Evolutionary conservation across 352 stramenopile genomes (phyloP), one percentile per base, ranked within the genome.

Genomic region (Pythium brachiatum): DNA sequence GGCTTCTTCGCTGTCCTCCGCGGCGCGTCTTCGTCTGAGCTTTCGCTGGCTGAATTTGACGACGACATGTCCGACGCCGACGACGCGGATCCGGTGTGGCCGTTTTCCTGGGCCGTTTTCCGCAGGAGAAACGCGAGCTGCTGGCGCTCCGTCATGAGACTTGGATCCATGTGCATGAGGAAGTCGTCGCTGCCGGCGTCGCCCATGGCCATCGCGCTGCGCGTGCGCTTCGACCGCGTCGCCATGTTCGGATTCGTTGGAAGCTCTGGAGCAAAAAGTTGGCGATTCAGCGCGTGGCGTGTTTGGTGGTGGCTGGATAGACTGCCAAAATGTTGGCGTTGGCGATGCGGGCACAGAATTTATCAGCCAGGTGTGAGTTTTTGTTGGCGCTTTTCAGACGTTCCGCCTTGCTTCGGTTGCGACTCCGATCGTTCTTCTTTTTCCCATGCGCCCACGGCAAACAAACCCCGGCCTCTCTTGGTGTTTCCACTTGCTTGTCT

Each of bases 131-230:
- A 92, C 50, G 83, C 78, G 51, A 92, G 53, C 59, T 90, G 83
- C 64, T 92, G 83, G 7, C 83, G 78, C 73, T 92, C 83, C 53
- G 83, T 92, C 83, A 92, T 92, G 34, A 88, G 69, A 41, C 75
- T 88, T 36, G 79, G 75, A 60, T 92, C 72, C 70, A 85, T 62
- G 41, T 64, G 54, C 47, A 69, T 38, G n/a, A 38, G 58, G 20
- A 66, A 47, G 59, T 74, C 62, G 51, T 55, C 31, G 43, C 54
- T 61, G 29, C 54, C 62, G 46, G 26, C 44, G n/a, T 29, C 21
- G 39, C 29, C 29, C 27, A 39, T 57, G 6, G 32, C 27, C 32
- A 50, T 23, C 27, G 47, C 27, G 58, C 58, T 34, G 46, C 62
- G 62, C 27, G 36, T 53, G 56, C 62, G 54, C 26, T 60, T 69